Percentiles rank a stretch among this genome's conserved stretches.
phyloP scores from a whole-genome alignment of 352 stramenopile genomes.

The Peronospora destructor region DNA sequence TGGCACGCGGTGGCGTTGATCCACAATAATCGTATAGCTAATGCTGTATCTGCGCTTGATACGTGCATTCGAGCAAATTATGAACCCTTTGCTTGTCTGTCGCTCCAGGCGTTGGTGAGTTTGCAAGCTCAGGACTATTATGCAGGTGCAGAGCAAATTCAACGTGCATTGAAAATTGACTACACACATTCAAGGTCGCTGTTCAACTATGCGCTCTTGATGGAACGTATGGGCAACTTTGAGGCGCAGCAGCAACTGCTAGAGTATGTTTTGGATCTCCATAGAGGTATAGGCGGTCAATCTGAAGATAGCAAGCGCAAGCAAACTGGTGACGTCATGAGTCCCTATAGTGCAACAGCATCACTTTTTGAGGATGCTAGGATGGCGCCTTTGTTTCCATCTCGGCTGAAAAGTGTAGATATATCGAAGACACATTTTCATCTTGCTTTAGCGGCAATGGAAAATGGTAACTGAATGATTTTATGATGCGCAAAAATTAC shows the following conservation, averaged over 20 bases:
- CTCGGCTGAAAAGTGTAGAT: slow-evolving; percentile 11
- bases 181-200: slow-evolving; percentile 37
- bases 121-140: slow-evolving; percentile 33
- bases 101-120: slow-evolving; percentile 41
- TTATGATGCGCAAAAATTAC: not conserved
- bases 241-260: slow-evolving; percentile 59
- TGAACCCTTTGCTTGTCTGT: slow-evolving; percentile 39
- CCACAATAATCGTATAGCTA: slow-evolving; percentile 10
- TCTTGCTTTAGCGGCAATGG: slow-evolving; percentile 37
- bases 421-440: slow-evolving; percentile 21
- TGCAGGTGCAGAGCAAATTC: slow-evolving; percentile 37
- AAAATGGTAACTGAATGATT: slow-evolving; percentile 29
- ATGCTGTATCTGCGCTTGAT: slow-evolving; percentile 33
- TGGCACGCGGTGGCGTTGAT: slow-evolving; percentile 53
- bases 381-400: slow-evolving; percentile 18
- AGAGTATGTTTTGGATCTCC: slow-evolving; percentile 29
- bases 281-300: not conserved
- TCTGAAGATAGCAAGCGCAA: slow-evolving; percentile 13
- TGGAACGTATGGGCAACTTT: slow-evolving; percentile 40
- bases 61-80: slow-evolving; percentile 44
- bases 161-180: slow-evolving; percentile 55
- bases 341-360: not conserved
- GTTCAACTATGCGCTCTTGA: slow-evolving; percentile 66
- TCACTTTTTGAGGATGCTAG: slow-evolving; percentile 20
- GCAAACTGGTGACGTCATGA: not conserved